Base-by-base conservation (phyloP, 2,329 filamentous ascomycete genomes). In the Xenosphaeropsis pyriputrescens region DNA sequence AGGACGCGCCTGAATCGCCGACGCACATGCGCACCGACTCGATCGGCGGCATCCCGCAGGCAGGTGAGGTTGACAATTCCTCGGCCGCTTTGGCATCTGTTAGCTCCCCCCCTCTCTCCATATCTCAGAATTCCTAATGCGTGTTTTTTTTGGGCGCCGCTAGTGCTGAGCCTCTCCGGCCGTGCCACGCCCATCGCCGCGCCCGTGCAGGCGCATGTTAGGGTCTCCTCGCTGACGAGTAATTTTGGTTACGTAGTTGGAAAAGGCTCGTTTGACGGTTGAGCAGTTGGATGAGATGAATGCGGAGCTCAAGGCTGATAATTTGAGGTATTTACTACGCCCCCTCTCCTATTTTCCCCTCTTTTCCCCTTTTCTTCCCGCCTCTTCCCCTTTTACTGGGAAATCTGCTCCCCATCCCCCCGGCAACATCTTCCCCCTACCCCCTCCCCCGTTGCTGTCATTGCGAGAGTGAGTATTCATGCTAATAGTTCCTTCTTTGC, bases 21-120 rank as follows among this genome's bases (percentile, higher is more conserved):
- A 51, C 30, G 13, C n/a, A 32, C 30, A 15, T 12, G n/a, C 30
- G 16, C n/a, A 32, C n/a, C n/a, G 30, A 32, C 16, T 9, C 9
- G 12, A 4, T 7, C n/a, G 16, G 16, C 16, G 30, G 30, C n/a
- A 32, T 15, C 13, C 29, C 17, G 13, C 14, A 22, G 70, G 72
- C 77, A 72, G 61, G 61, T 55, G 60, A 62, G 50, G 66, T 71
- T 51, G 74, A 79, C 55, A 62, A 72, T 63, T 73, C 72, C 58
- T 78, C 74, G 54, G 63, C 67, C 55, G 75, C 74, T 59, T 65
- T 79, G 60, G 73, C 74, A 62, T 72, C 70, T 73, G 75, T 79
- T 70, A 67, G 75, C 45, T 42, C 26, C 18, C 16, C 31, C 37
- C 22, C 29, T 39, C 31, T 29, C 18, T 35, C 18, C 35, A 17